Percentiles rank a stretch among this genome's conserved stretches.
These are phyloP conservation scores for Kodamaea fungicola DNA, from an alignment of 1,139 yeast species.

Conservation along the genomic window DNA sequence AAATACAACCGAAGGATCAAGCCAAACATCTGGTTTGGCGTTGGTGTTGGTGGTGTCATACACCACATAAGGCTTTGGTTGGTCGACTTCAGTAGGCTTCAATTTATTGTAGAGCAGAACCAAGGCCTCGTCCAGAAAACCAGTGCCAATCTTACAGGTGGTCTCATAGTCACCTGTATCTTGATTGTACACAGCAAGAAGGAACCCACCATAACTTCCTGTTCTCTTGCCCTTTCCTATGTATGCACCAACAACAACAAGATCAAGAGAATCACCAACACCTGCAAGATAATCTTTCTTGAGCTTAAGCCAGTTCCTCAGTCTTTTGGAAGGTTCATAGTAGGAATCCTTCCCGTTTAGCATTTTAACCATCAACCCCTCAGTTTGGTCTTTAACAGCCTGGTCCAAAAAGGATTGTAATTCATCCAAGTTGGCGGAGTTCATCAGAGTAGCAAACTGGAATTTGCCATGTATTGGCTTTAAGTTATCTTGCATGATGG, in stretches of 20 bases:
- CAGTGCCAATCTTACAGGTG: slow-evolving; percentile 96
- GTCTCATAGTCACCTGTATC: slow-evolving; percentile 93
- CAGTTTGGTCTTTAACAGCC: slow-evolving; percentile 87
- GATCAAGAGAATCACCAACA: slow-evolving; percentile 91
- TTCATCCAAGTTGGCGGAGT: slow-evolving; percentile 72
- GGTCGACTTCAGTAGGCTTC: slow-evolving; percentile 62
- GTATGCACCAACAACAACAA: slow-evolving; percentile 93
- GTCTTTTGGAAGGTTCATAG: slow-evolving; percentile 93
- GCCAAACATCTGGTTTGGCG: slow-evolving; percentile 92
- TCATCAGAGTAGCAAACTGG: slow-evolving; percentile 72
- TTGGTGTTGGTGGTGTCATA: slow-evolving; percentile 61
- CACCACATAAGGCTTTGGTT: slow-evolving; percentile 68
- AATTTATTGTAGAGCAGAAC: slow-evolving; percentile 56
- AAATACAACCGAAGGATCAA: slow-evolving; percentile 82
- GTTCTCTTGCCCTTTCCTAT: slow-evolving; percentile 94
- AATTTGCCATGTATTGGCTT: slow-evolving; percentile 71
- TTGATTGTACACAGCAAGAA: slow-evolving; percentile 83
- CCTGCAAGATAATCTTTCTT: slow-evolving; percentile 93
- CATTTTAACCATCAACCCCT: slow-evolving; percentile 94
- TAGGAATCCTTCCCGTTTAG: slow-evolving; percentile 75
- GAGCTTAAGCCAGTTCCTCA: slow-evolving; percentile 91
- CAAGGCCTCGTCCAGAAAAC: slow-evolving; percentile 85
- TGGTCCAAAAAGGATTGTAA: slow-evolving; percentile 85
- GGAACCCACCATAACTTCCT: slow-evolving; percentile 90
- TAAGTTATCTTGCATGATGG: slow-evolving; percentile 54